These are phyloP conservation scores for Withania somnifera DNA, from an alignment of 305 asterid species.

Conservation along the genomic window DNA sequence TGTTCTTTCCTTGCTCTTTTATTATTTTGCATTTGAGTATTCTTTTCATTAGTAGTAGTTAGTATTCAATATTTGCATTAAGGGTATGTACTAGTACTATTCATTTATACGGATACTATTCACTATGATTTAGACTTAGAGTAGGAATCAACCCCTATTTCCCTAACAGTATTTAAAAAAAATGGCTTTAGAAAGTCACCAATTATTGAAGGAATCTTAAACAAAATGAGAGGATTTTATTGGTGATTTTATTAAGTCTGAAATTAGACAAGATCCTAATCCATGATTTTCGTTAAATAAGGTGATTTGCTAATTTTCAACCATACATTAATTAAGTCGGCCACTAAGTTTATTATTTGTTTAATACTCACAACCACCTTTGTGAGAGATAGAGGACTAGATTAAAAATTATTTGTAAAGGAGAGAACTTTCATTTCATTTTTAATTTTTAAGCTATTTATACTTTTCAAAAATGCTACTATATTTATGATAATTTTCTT, in stretches of 20 bases:
- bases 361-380: not conserved
- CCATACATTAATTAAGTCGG: not conserved
- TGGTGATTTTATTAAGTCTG: not conserved
- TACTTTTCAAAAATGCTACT: too few species aligned
- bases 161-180: too few species aligned
- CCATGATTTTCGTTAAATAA: not conserved
- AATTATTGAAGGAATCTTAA: not conserved
- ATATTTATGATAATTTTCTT: too few species aligned
- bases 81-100: too few species aligned
- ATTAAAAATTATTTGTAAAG: not conserved
- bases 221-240: not conserved
- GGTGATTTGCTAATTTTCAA: not conserved
- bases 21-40: too few species aligned
- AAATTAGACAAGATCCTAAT: not conserved
- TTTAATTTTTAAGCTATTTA: not conserved
- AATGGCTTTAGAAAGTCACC: not conserved
- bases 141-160: too few species aligned
- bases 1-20: too few species aligned
- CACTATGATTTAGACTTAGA: too few species aligned
- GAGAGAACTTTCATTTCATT: not conserved
- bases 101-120: too few species aligned
- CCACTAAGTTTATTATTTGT: not conserved
- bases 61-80: too few species aligned
- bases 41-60: too few species aligned
- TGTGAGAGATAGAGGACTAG: not conserved